These are phyloP conservation scores for Salix purpurea DNA, from an alignment of 345 rosid genomes.

Conservation along the genomic window DNA sequence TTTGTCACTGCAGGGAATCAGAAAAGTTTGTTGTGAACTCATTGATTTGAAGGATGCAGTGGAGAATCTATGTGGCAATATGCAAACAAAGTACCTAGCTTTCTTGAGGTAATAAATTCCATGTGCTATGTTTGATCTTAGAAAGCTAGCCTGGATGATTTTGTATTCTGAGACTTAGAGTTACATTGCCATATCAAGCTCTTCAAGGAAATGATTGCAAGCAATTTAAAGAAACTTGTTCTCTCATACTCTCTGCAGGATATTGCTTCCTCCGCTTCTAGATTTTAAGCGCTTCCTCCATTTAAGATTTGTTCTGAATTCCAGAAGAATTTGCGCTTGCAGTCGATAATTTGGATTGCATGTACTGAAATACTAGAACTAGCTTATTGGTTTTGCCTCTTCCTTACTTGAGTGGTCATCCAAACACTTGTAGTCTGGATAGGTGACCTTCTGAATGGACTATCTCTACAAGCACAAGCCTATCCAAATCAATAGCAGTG, in stretches of 20 bases:
- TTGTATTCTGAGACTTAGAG: not conserved
- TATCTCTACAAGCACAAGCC: not conserved
- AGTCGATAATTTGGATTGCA: not conserved
- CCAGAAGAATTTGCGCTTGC: not conserved
- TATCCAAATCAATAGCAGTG: not conserved
- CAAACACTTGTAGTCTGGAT: not conserved
- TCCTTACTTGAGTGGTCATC: not conserved
- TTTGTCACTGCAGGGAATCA: conserved; percentile 65
- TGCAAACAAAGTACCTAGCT: conserved; percentile 71
- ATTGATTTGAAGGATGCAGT: conserved; percentile 96
- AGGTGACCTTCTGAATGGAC: not conserved
- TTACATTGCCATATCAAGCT: not conserved
- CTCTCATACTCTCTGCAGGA: not conserved
- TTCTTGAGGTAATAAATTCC: conserved; percentile 64
- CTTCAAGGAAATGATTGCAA: not conserved
- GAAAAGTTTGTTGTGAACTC: conserved; percentile 91
- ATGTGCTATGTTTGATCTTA: not conserved
- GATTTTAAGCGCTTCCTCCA: not conserved
- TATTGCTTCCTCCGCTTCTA: not conserved
- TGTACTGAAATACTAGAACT: not conserved
- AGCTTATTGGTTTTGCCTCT: not conserved
- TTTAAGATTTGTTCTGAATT: not conserved
- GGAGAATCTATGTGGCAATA: conserved; percentile 78
- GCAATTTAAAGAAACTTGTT: not conserved
- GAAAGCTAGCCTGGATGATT: not conserved